These are phyloP conservation scores for Atalantia buxifolia DNA, from an alignment of 345 rosid genomes.

Conservation along the genomic window DNA sequence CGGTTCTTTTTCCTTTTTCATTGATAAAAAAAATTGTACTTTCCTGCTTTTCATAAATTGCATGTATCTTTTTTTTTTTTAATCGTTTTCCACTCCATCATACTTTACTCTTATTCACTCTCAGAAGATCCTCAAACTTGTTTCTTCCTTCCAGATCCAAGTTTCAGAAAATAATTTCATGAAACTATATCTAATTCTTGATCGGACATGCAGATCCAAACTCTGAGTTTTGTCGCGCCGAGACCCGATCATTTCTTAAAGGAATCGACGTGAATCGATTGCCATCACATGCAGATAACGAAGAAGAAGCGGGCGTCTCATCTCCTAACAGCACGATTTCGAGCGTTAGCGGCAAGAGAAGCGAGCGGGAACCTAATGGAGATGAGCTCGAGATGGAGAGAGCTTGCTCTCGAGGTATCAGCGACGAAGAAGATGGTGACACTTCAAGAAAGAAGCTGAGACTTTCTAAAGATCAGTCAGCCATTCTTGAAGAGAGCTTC, in stretches of 20 bases:
- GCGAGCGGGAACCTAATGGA: constrained; percentile 73
- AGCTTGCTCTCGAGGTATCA: constrained; percentile 66
- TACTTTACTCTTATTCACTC: constrained; percentile 7
- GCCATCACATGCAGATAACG: constrained; percentile 66
- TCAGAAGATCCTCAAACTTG: neutral
- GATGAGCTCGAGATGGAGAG: constrained; percentile 65
- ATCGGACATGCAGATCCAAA: constrained; percentile 66
- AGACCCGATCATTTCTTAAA: constrained; percentile 48
- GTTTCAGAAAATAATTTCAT: neutral
- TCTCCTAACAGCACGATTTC: constrained; percentile 97
- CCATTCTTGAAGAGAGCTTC: constrained; percentile 89
- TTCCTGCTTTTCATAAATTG: neutral
- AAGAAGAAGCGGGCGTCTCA: constrained; percentile 83
- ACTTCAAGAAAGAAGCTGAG: constrained; percentile 90
- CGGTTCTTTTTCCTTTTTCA: neutral
- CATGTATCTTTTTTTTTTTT: neutral
- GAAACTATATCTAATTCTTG: neutral
- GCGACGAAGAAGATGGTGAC: constrained; percentile 94
- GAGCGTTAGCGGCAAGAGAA: constrained; percentile 83
- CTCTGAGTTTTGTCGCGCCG: constrained; percentile 47
- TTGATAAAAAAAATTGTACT: neutral
- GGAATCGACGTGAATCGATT: constrained; percentile 91
- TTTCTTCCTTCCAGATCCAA: constrained; percentile 3
- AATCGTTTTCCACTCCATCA: constrained; percentile 14
- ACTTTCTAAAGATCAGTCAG: constrained; percentile 91